phyloP scores from a whole-genome alignment of 2,329 filamentous ascomycete species.

The Sphaceloma murrayae region DNA sequence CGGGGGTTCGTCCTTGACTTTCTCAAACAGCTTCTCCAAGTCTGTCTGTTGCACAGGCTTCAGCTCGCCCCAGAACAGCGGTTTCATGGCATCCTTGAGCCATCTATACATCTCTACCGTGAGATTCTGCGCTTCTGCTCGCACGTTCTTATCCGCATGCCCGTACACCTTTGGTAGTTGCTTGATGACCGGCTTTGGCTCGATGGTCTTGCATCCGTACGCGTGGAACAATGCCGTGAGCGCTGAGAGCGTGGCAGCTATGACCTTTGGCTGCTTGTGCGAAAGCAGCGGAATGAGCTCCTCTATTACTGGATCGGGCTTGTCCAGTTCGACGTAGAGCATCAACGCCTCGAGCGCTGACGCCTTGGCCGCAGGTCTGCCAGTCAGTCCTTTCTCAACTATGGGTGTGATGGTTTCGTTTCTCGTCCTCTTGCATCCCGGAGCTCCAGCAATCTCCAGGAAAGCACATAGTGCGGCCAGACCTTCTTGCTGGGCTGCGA shows the following conservation, averaged over 20 bases:
- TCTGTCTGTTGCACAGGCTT: slow-evolving; percentile 94
- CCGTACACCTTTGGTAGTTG: slow-evolving; percentile 81
- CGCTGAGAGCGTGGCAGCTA: slow-evolving; percentile 64
- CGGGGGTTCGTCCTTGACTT: slow-evolving; percentile 73
- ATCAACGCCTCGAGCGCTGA: slow-evolving; percentile 78
- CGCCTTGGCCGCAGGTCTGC: slow-evolving; percentile 78
- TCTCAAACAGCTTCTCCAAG: slow-evolving; percentile 87
- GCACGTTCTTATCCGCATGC: slow-evolving; percentile 95
- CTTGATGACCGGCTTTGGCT: slow-evolving; percentile 87
- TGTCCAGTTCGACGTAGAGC: slow-evolving; percentile 83
- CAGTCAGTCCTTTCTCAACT: slow-evolving; percentile 86
- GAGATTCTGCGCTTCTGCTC: slow-evolving; percentile 83
- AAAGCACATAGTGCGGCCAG: slow-evolving; percentile 82
- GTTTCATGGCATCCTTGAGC: slow-evolving; percentile 96
- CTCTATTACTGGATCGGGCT: slow-evolving; percentile 75
- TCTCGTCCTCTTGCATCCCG: slow-evolving; percentile 65
- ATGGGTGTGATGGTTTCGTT: slow-evolving; percentile 65
- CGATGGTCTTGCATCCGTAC: slow-evolving; percentile 87
- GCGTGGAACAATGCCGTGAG: slow-evolving; percentile 81
- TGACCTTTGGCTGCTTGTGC: slow-evolving; percentile 85
- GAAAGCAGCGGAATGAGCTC: slow-evolving; percentile 74
- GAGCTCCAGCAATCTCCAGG: slow-evolving; percentile 76
- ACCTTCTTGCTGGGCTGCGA: slow-evolving; percentile 91
- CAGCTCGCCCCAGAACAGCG: slow-evolving; percentile 90
- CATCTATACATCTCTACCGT: slow-evolving; percentile 93